A percentile compares a stretch with the other conserved stretches of the same genome.
These are phyloP conservation scores for Colletotrichum sp. DNA, from an alignment of 2,329 filamentous ascomycete species.

Conservation along the genomic window DNA sequence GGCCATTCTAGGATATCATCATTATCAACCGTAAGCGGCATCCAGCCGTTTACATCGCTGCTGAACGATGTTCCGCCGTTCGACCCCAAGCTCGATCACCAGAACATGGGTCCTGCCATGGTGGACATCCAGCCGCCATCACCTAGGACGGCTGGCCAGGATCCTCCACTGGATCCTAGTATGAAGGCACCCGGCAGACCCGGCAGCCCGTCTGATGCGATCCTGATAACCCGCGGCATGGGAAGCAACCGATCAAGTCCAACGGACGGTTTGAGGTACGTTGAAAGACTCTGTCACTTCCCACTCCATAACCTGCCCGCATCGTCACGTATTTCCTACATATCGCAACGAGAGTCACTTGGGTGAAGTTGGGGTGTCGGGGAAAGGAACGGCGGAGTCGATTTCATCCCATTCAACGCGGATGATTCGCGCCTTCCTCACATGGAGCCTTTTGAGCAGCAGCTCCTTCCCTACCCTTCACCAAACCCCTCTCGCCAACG, in stretches of 20 bases:
- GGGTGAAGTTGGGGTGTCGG: background rate
- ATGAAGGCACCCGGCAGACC: constrained; percentile 18
- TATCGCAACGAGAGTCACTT: background rate
- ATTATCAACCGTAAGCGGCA: constrained; percentile 53
- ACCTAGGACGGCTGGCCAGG: constrained; percentile 22
- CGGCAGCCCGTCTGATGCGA: constrained; percentile 28
- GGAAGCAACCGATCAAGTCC: constrained; percentile 23
- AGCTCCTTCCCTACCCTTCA: background rate
- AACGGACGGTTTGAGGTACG: constrained; percentile 20
- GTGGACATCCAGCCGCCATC: constrained; percentile 26
- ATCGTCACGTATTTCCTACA: too few species aligned
- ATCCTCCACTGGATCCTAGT: constrained; percentile 6
- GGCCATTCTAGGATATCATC: constrained; percentile 60
- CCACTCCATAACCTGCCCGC: background rate
- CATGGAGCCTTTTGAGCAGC: background rate
- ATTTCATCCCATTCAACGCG: background rate
- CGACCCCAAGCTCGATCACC: constrained; percentile 37
- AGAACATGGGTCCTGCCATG: constrained; percentile 18
- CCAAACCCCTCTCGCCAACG: background rate
- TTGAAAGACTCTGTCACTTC: background rate
- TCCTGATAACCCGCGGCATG: constrained; percentile 25
- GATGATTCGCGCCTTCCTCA: background rate
- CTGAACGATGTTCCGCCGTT: constrained; percentile 41
- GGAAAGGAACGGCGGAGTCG: background rate
- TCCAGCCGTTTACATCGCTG: constrained; percentile 36